Evolutionary conservation across 2,329 filamentous ascomycete species (phyloP).

Genomic region (Trichoderma atrobrunneum): DNA sequence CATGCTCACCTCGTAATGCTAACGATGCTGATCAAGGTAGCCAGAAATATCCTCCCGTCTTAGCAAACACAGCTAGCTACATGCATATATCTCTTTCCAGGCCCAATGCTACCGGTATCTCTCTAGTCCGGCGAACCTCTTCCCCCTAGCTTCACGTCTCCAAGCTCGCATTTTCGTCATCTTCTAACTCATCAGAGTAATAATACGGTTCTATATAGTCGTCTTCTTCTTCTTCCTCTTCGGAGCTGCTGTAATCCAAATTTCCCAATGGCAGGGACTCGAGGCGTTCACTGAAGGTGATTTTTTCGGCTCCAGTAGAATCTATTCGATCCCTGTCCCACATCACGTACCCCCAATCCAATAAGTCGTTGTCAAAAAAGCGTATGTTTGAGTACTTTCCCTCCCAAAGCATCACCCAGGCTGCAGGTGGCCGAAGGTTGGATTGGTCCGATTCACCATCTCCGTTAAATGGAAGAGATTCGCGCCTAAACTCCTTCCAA

Average conservation of each 20-base stretch:
- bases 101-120: not conserved
- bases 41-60: not conserved
- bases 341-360: slow-evolving; percentile 20
- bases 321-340: slow-evolving; percentile 20
- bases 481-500: not conserved
- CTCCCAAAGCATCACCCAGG: not conserved
- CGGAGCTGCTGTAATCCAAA: not conserved
- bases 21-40: not conserved
- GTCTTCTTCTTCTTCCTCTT: not conserved
- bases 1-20: not conserved
- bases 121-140: not conserved
- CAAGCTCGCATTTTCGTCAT: not conserved
- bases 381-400: not conserved
- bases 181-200: not conserved
- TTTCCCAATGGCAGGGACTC: not conserved
- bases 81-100: not conserved
- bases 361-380: not conserved
- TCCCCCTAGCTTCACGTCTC: not conserved
- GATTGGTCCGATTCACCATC: not conserved
- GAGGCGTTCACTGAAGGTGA: not conserved
- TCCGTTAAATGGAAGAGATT: not conserved
- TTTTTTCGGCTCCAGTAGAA: not conserved
- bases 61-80: not conserved
- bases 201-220: not conserved
- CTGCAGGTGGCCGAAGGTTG: not conserved